Base-by-base conservation (phyloP, 2,329 filamentous ascomycete species). In the Fusarium austroafricanum region DNA sequence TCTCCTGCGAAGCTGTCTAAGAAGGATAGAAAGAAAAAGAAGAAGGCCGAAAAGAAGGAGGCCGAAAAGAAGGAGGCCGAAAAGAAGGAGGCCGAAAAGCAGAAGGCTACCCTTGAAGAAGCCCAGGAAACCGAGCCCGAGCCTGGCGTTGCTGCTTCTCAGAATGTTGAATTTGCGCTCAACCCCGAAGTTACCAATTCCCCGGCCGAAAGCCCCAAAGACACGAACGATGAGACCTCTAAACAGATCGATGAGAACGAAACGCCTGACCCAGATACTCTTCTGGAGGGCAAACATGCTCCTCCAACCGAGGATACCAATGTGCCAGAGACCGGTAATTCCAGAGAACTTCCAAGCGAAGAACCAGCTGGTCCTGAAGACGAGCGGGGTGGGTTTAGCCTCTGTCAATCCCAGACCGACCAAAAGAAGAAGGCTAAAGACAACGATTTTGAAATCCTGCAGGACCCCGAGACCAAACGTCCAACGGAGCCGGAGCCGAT, bases 381-480 rank as follows among this genome's bases (percentile, higher is more conserved):
- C 67, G 72, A 75, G 56, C 70, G 65, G 70, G 73, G 70, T 75
- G 71, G 72, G 67, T 73, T 72, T 50, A 73, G 67, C 70, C 68
- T 67, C 40, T 74, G 73, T 59, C 65, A 62, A 57, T 72, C 74
- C 52, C 72, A 77, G 61, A 77, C 75, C 60, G 73, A 76, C 59
- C 77, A 79, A 60, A 75, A 79, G 60, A 78, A 78, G 54, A 75
- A 74, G 65, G 67, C 75, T 75, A 76, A 78, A 71, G 67, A 75
- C 65, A 63, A 65, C 61, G 74, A 73, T 68, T 68, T 67, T 74
- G 62, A 73, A 67, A 62, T 65, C 59, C 63, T 69, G 66, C 73
- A 77, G 71, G 71, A 76, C 68, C 63, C 72, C 60, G 62, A 77
- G 59, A 69, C 59, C 53, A 65, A 58, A 23, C 59, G 56, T 59